A percentile compares a stretch with the other conserved stretches of the same genome.
Evolutionary conservation across 257 asterid species (phyloP).

Genomic region (Henckelia pumila): DNA sequence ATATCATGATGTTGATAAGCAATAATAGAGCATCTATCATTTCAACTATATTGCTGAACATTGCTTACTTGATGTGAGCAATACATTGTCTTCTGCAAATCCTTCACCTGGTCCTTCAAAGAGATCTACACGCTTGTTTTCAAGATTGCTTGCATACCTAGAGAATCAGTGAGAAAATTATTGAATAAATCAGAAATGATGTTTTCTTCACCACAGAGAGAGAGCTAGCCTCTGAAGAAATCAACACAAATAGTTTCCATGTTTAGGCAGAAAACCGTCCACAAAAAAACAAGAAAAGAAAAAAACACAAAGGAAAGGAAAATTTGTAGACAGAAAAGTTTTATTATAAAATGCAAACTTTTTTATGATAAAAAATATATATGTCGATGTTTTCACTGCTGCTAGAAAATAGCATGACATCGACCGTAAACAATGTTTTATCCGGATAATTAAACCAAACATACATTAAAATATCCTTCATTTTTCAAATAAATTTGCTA

Average conservation of each 20-base stretch:
- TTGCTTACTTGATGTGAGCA: slow-evolving; percentile 87
- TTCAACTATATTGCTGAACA: slow-evolving; percentile 10
- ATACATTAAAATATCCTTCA: neutral
- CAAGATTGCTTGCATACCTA: slow-evolving; percentile 85
- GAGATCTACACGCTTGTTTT: slow-evolving; percentile 87
- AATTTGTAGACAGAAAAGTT: neutral
- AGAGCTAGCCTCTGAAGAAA: neutral
- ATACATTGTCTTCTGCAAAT: slow-evolving; percentile 77
- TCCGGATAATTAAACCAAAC: neutral
- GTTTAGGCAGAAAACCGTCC: neutral
- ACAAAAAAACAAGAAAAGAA: too few relatives aligned
- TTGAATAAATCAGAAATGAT: slow-evolving; percentile 4
- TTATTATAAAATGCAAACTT: too few relatives aligned
- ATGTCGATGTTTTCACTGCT: neutral
- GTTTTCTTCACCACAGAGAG: neutral
- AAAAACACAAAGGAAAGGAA: too few relatives aligned
- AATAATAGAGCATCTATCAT: slow-evolving; percentile 13
- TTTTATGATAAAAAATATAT: too few relatives aligned
- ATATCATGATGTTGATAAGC: neutral
- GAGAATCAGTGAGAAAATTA: slow-evolving; percentile 29
- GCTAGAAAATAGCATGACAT: neutral
- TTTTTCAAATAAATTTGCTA: too few relatives aligned
- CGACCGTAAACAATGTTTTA: neutral
- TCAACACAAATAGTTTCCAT: neutral
- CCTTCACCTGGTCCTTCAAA: slow-evolving; percentile 97